Evolutionary conservation across 2,329 filamentous ascomycete species (phyloP).

Genomic region (Colletotrichum abscissum): DNA sequence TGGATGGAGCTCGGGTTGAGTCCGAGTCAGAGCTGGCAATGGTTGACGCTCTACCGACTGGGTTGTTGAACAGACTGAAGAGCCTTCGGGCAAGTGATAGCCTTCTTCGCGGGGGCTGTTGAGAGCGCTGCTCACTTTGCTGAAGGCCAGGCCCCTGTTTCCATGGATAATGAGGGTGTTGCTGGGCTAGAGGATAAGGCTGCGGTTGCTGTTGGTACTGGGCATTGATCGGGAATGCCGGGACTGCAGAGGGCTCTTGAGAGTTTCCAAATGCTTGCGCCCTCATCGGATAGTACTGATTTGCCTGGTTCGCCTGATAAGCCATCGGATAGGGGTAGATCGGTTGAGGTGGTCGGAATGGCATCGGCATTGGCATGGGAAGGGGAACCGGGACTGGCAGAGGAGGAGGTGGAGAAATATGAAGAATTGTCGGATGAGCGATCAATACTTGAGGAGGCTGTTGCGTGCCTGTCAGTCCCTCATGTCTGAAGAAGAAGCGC

Average conservation of each 20-base stretch:
- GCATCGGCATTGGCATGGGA: slow-evolving; percentile 21
- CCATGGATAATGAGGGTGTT: neutral
- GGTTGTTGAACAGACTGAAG: slow-evolving; percentile 41
- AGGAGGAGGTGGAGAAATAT: slow-evolving; percentile 22
- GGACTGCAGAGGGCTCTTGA: neutral
- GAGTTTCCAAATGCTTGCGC: neutral
- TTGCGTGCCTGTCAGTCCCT: neutral
- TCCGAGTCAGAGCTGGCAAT: slow-evolving; percentile 41
- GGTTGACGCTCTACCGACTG: slow-evolving; percentile 49
- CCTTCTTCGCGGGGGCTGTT: neutral
- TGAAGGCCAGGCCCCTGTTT: neutral
- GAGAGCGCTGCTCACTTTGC: neutral
- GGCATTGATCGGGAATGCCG: neutral
- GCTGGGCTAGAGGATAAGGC: neutral
- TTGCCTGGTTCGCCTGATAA: slow-evolving; percentile 7
- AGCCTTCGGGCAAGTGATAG: slow-evolving; percentile 35
- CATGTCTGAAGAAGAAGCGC: slow-evolving; percentile 20
- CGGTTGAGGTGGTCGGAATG: slow-evolving; percentile 19
- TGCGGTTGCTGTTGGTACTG: neutral
- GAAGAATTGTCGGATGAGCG: neutral
- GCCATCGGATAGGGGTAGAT: slow-evolving; percentile 40
- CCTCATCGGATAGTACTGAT: slow-evolving; percentile 18
- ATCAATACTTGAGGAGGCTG: neutral
- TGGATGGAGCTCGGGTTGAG: slow-evolving; percentile 1
- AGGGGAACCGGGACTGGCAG: slow-evolving; percentile 9